phyloP scores from a whole-genome alignment of 1,139 yeast species.

The Kodamaea arcana region DNA sequence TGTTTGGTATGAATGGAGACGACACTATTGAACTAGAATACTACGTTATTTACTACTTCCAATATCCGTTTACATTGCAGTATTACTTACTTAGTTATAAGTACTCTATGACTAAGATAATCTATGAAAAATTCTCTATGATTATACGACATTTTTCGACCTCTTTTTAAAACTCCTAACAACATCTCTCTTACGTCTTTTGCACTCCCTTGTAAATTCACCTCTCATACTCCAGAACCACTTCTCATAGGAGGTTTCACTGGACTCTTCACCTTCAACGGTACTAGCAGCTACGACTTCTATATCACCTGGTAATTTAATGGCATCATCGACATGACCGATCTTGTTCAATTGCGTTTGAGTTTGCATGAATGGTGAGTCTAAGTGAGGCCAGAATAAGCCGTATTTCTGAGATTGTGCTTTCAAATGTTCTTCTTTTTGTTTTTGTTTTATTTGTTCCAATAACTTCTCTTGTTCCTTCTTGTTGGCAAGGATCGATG shows the following conservation, averaged over 20 bases:
- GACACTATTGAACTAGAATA: too few species aligned
- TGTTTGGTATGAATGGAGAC: too few species aligned
- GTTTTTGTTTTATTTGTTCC: conserved; percentile 30
- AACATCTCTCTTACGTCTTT: conserved; percentile 72
- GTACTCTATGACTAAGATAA: too few species aligned
- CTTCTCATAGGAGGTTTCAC: conserved; percentile 54
- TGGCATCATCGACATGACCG: conserved; percentile 24
- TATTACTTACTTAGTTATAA: too few species aligned
- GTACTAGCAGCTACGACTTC: conserved; percentile 16
- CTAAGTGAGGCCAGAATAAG: conserved; percentile 75
- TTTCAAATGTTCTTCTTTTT: conserved; percentile 19
- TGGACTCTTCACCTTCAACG: conserved; percentile 30
- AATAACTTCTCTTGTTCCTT: conserved; percentile 25
- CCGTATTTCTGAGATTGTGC: conserved; percentile 33
- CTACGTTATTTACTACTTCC: too few species aligned
- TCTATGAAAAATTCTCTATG: too few species aligned
- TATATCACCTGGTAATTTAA: conserved; percentile 36
- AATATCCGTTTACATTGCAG: too few species aligned
- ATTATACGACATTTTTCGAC: conserved; percentile 4
- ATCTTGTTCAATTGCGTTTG: conserved; percentile 75
- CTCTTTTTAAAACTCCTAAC: conserved; percentile 54
- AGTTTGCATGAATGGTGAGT: conserved; percentile 81
- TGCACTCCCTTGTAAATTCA: conserved; percentile 71
- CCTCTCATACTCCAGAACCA: conserved; percentile 86
- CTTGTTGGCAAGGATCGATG: conserved; percentile 11